A percentile compares a stretch with the other conserved stretches of the same genome.
Evolutionary conservation across 2,329 filamentous ascomycete species (phyloP).

Genomic region (Verticillium zaregamsianum): DNA sequence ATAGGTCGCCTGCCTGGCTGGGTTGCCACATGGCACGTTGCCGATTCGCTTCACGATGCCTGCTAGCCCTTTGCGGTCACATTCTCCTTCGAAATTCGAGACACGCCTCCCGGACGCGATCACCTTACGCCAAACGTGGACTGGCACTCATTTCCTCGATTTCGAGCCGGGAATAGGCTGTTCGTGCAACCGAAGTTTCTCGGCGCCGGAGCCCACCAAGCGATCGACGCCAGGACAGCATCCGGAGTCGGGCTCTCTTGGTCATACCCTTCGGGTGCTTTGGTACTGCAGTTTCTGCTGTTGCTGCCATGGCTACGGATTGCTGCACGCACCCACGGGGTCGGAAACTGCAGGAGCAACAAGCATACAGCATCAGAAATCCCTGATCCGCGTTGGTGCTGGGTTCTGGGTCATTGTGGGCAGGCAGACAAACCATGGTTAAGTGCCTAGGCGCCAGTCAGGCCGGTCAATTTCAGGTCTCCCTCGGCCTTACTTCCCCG

Average conservation of each 20-base stretch:
- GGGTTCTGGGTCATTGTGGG: background rate
- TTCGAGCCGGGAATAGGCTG: too few species aligned
- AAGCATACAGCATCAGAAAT: too few species aligned
- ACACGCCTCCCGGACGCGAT: background rate
- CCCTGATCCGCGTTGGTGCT: too few species aligned
- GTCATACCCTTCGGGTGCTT: too few species aligned
- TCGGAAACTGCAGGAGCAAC: too few species aligned
- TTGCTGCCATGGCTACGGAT: too few species aligned
- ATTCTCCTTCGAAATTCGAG: background rate
- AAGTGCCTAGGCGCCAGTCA: background rate
- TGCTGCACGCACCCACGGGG: too few species aligned
- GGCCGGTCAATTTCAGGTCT: background rate
- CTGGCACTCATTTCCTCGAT: background rate
- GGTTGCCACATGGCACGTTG: background rate
- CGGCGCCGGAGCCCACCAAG: too few species aligned
- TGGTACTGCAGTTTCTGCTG: too few species aligned
- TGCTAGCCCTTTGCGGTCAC: background rate
- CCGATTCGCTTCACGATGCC: background rate
- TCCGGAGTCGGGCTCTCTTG: too few species aligned
- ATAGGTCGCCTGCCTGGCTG: background rate
- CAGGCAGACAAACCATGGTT: background rate
- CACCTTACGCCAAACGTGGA: background rate
- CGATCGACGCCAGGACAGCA: too few species aligned
- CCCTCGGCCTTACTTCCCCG: background rate
- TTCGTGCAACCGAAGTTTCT: too few species aligned